Base-by-base conservation (phyloP, 768 basidiomycete species). In the Lentinula sp. region DNA sequence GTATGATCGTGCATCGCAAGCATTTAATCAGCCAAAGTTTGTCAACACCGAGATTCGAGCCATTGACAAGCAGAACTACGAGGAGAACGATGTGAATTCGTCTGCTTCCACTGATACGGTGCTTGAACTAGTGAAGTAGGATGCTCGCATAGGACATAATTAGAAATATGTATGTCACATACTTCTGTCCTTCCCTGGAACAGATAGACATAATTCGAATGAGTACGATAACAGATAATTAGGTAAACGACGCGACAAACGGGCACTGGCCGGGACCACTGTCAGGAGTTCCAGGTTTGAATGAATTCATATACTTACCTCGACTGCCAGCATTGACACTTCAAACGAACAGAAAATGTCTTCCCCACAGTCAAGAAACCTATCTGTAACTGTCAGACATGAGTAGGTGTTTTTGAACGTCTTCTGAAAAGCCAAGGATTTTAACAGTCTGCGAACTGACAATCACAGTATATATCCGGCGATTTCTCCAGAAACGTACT, bases 401-500 rank as follows among this genome's bases (percentile, higher is more conserved):
- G 57, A 59, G 57, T 59, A 33, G 2, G 56, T 41, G 53, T 18
- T 39, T 39, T 57, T 41, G n/a, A 12, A 13, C 15, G 39, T 57
- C 10, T 54, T 23, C 53, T 3, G 28, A 28, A 28, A 28, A 28
- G 28, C 28, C 28, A 28, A 28, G 28, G 1, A 28, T 28, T 28
- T 28, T 3, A 28, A 28, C 28, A 28, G 3, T 28, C 28, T 28
- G 28, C 4, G 3, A 28, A 28, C 28, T 28, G 28, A 28, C 28
- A 28, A 28, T 46, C 9, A 7, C n/a, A 65, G 64, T 20, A 59
- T 66, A 41, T 72, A 73, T 58, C 68, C 70, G 0, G 67, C 64
- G 13, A 71, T 73, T 16, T 67, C 68, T 50, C 70, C 70, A 6
- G 62, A 62, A 16, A 52, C 55, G 1, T 54, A 67, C 32, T 67